Evolutionary conservation across 805 yeast genomes (phyloP), one percentile per base, ranked within the genome.

Genomic region (Saccharomyces kudriavzevii): DNA sequence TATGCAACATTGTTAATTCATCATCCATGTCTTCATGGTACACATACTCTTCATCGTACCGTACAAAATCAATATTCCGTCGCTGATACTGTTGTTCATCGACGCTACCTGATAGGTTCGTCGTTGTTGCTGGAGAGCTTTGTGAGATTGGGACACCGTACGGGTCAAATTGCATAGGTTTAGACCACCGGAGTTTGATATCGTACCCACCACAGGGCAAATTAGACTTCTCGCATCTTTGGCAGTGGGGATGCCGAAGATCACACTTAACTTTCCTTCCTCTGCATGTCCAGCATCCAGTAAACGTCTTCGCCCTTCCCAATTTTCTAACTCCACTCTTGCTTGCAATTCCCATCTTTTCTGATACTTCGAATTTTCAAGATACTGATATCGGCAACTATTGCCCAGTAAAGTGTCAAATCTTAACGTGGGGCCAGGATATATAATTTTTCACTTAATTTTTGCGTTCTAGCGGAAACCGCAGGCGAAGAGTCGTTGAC

Each of bases 221-320:
- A 0, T 85, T 83, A 0, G 88, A 77, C 61, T 82, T 83, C 45
- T 74, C 73, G 67, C 97, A 90, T 54, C 87, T 77, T n/a, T 69
- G 65, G 69, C 97, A 90, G 13, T 71, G 65, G 0, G 97, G 97
- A 58, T 77, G 78, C 14, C 76, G 73, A 53, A 86, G 72, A 65
- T 89, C 96, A 68, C 97, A 90, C 54, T 87, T 83, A 49, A 89
- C 84, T 67, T 89, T 87, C 47, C 96, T 70, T 14, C 84, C 73
- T 47, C 96, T 76, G 63, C 97, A 89, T 0, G 96, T 87, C 74
- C 88, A 88, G 65, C 97, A 90, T 0, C 96, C 97, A 0, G 87
- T 83, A 64, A 88, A 89, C 0, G 94, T 83, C 65, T 89, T 90
- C 8, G 80, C 78, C 54, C 83, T 70, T 56, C 70, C 43, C 24